phyloP scores from a whole-genome alignment of 176 grass and related monocot genomes.

The Oryza brachyantha region DNA sequence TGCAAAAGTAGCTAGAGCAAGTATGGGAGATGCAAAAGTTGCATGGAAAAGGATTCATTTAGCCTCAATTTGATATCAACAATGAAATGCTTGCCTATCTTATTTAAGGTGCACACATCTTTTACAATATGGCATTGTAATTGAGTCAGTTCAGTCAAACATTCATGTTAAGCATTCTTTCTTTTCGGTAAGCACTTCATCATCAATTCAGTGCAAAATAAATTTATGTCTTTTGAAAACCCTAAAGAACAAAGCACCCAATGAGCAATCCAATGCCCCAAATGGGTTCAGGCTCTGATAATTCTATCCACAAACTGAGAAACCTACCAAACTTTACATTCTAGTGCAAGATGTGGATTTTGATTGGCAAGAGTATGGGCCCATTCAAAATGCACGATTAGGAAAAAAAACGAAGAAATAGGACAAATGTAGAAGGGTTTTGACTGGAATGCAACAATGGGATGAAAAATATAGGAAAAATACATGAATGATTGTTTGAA shows the following conservation, averaged over 20 bases:
- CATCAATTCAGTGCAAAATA: neutral
- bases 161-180: neutral
- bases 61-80: neutral
- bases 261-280: neutral
- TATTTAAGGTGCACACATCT: neutral
- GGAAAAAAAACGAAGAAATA: too few species aligned
- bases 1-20: neutral
- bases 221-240: neutral
- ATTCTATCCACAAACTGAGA: slow-evolving; percentile 36
- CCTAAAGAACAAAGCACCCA: slow-evolving; percentile 4
- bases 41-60: neutral
- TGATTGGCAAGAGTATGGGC: too few species aligned
- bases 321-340: slow-evolving; percentile 32
- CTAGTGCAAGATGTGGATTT: neutral
- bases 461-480: too few species aligned
- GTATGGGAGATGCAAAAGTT: neutral
- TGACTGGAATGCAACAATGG: too few species aligned
- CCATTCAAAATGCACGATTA: too few species aligned
- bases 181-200: neutral
- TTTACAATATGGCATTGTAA: neutral
- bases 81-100: neutral
- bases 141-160: neutral
- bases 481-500: too few species aligned
- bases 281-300: slow-evolving; percentile 1
- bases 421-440: too few species aligned